Evolutionary conservation across 2,329 filamentous ascomycete genomes (phyloP).

Genomic region (Clarireedia paspali): DNA sequence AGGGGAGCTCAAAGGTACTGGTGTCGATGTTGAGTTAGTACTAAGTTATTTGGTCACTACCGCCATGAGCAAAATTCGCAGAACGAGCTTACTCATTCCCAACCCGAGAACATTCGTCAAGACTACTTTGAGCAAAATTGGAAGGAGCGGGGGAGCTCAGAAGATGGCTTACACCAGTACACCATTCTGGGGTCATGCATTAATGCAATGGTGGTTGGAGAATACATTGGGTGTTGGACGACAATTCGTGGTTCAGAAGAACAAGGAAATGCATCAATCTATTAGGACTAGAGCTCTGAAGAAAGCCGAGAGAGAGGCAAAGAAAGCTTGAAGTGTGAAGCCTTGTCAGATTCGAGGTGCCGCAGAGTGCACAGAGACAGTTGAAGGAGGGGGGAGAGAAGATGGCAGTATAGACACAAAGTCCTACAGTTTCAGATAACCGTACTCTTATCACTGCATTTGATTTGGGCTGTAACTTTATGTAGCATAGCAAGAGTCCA

Average conservation of each 20-base stretch:
- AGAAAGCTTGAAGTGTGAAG: conserved; percentile 35
- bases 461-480: too few species aligned
- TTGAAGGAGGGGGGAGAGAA: conserved; percentile 11
- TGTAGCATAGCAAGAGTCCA: too few species aligned
- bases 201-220: conserved; percentile 76
- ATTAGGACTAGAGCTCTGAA: conserved; percentile 61
- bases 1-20: conserved; percentile 70
- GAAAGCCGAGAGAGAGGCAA: conserved; percentile 61
- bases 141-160: conserved; percentile 68
- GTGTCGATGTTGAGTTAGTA: conserved; percentile 84
- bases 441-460: too few species aligned
- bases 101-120: conserved; percentile 76
- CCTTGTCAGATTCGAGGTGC: background rate
- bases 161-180: conserved; percentile 77
- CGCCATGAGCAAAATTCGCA: conserved; percentile 94
- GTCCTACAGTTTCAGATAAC: too few species aligned
- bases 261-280: conserved; percentile 57
- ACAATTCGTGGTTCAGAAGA: conserved; percentile 48
- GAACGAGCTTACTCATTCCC: conserved; percentile 69
- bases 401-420: background rate
- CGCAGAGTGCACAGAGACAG: too few species aligned
- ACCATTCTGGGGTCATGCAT: conserved; percentile 85
- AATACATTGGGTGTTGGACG: conserved; percentile 52
- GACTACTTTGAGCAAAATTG: conserved; percentile 71
- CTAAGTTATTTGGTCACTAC: conserved; percentile 90